A percentile compares a stretch with the other conserved stretches of the same genome.
These are phyloP conservation scores for Tolypocladium cylindrosporum DNA, from an alignment of 2,329 filamentous ascomycete genomes.

Conservation along the genomic window DNA sequence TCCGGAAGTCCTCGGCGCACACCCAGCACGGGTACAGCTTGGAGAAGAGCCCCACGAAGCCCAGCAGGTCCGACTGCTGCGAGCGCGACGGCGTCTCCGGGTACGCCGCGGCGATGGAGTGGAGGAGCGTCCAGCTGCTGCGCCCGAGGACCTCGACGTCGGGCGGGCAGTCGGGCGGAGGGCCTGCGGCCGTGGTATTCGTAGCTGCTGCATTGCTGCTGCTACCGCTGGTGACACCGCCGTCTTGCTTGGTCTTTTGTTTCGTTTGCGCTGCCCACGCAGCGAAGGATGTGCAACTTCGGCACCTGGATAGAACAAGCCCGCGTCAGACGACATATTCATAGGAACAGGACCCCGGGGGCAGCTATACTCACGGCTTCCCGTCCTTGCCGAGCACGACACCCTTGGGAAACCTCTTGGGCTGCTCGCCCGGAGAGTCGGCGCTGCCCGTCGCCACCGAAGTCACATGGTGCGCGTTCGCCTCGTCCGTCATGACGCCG, in stretches of 20 bases:
- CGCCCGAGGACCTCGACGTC: slow-evolving; percentile 83
- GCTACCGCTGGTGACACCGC: slow-evolving; percentile 3
- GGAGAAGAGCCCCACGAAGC: slow-evolving; percentile 73
- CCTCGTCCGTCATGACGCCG: slow-evolving; percentile 26
- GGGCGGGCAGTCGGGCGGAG: slow-evolving; percentile 66
- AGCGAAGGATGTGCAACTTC: slow-evolving; percentile 21
- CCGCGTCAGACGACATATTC: neutral
- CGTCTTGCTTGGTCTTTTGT: slow-evolving; percentile 13
- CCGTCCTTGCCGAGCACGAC: slow-evolving; percentile 71
- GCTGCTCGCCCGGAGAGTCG: slow-evolving; percentile 18
- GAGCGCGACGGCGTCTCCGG: slow-evolving; percentile 55
- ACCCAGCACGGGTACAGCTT: slow-evolving; percentile 92
- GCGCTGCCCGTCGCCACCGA: slow-evolving; percentile 8
- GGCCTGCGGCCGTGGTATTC: slow-evolving; percentile 23
- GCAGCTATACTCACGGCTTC: slow-evolving; percentile 57
- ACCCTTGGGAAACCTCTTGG: slow-evolving; percentile 56
- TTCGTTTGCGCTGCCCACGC: slow-evolving; percentile 17
- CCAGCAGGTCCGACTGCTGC: slow-evolving; percentile 66
- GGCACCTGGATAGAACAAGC: slow-evolving; percentile 15
- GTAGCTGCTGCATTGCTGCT: slow-evolving; percentile 11
- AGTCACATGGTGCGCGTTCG: slow-evolving; percentile 17
- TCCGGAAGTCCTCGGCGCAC: slow-evolving; percentile 84
- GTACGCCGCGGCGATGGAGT: slow-evolving; percentile 83
- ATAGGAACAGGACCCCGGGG: neutral
- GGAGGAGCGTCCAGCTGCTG: slow-evolving; percentile 85